Evolutionary conservation across 805 yeast genomes (phyloP), one percentile per base, ranked within the genome.

Genomic region (Suhomyces sp.): DNA sequence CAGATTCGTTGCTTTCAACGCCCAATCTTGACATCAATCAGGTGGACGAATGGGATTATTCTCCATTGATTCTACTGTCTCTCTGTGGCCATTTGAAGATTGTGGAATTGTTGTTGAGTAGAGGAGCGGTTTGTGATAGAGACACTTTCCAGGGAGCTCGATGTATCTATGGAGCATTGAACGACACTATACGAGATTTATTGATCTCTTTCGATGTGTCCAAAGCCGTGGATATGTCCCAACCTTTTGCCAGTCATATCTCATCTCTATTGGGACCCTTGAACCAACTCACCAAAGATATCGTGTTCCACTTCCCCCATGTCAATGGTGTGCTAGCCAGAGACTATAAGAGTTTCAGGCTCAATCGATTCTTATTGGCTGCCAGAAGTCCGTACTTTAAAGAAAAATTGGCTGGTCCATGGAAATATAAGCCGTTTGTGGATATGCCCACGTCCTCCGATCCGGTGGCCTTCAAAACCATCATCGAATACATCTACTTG

Each of bases 121-220:
- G 67, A 26, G 95, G 95, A 6, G 88, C 93, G 0, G 68, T 78
- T 6, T 83, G 91, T 54, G 90, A 83, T 54, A 69, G 87, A 49
- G 91, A 84, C 51, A 80, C 88, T n/a, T 79, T 79, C 50, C 85
- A 83, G 54, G 93, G 95, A 2, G 86, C 82, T 9, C 68, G 70
- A 28, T 83, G 91, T 45, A 68, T 84, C 2, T 83, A 85, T 50
- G 93, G 90, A 2, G 93, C 95, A 0, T 58, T 85, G 37, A 85
- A 73, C 12, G 88, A 83, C 50, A 54, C 64, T 4, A 85, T 85
- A 18, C 58, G 88, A 29, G 70, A 73, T 25, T 53, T 82, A 14
- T 57, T 85, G 33, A 50, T 80, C 13, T 66, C 75, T 25, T 79
- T 68, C 51, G 88, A 83, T 51, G 73, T 83, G 28, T 74, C 85